Percentiles rank a stretch among this genome's conserved stretches.
phyloP scores from a whole-genome alignment of 768 basidiomycete species.

The Boletus tomentosulus region DNA sequence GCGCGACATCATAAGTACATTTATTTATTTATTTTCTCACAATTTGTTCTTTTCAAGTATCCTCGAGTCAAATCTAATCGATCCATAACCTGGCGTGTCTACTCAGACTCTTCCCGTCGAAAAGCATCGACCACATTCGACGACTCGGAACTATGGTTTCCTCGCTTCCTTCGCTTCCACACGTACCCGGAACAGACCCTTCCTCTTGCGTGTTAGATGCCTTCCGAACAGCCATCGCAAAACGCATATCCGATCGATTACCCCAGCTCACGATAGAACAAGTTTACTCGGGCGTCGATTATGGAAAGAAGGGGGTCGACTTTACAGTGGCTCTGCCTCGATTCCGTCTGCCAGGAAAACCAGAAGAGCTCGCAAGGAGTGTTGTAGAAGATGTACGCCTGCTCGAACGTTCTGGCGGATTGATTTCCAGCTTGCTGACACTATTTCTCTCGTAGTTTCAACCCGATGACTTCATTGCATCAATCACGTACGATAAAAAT shows the following conservation, averaged over 20 bases:
- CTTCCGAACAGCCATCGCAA: constrained; percentile 79
- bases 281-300: constrained; percentile 82
- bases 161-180: constrained; percentile 37
- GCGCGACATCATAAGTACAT: constrained; percentile 17
- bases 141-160: constrained; percentile 27
- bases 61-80: neutral
- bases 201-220: constrained; percentile 65
- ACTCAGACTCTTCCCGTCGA: neutral
- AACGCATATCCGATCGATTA: constrained; percentile 61
- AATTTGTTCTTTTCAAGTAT: no score
- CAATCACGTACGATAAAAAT: constrained; percentile 63
- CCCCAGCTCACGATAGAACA: constrained; percentile 66
- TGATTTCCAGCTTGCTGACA: neutral
- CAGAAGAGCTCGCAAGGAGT: constrained; percentile 70
- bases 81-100: constrained; percentile 6
- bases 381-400: constrained; percentile 68
- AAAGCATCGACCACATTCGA: neutral
- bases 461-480: constrained; percentile 74
- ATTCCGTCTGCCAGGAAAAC: constrained; percentile 80
- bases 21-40: neutral
- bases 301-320: constrained; percentile 91
- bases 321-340: constrained; percentile 90
- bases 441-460: constrained; percentile 57
- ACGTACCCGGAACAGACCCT: constrained; percentile 52
- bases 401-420: neutral